A percentile compares a stretch with the other conserved stretches of the same genome.
These are phyloP conservation scores for Abortiporus biennis DNA, from an alignment of 1,284 basidiomycete genomes.

Conservation along the genomic window DNA sequence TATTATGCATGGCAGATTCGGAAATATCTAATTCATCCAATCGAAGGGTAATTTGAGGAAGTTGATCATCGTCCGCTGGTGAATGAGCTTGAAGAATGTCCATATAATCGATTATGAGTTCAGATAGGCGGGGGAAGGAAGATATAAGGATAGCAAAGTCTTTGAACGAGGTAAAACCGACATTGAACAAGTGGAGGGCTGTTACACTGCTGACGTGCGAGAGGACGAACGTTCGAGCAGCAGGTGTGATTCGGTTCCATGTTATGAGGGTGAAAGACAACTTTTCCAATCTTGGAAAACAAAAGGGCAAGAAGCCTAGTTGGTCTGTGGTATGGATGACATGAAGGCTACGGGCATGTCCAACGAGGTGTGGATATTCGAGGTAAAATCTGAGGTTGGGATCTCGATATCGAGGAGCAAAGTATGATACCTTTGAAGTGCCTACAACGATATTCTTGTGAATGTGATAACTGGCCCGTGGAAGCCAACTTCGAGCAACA, in stretches of 20 bases:
- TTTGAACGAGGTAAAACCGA: not conserved
- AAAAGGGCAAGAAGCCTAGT: not conserved
- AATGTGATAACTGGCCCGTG: not conserved
- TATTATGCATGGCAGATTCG: too few relatives aligned
- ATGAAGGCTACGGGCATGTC: not conserved
- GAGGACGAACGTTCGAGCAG: not conserved
- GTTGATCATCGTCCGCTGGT: too few relatives aligned
- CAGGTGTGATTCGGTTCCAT: not conserved
- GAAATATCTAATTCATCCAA: too few relatives aligned
- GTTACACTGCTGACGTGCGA: not conserved
- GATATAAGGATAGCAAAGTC: not conserved
- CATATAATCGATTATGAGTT: not conserved
- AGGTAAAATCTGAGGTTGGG: not conserved
- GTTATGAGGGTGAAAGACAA: not conserved
- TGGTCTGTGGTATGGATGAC: not conserved
- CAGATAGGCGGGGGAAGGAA: not conserved
- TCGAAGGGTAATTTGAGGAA: too few relatives aligned
- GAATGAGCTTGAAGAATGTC: not conserved
- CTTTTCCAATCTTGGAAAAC: not conserved
- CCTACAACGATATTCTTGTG: conserved; percentile 6
- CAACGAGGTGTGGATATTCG: not conserved
- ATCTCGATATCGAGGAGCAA: not conserved
- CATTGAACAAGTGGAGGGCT: not conserved
- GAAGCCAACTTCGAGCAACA: conserved; percentile 1
- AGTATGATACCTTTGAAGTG: not conserved